Percentiles rank a stretch among this genome's conserved stretches.
Conservation (phyloP, 768 basidiomycete genomes). For the Candolleomyces efflorescens region DNA sequence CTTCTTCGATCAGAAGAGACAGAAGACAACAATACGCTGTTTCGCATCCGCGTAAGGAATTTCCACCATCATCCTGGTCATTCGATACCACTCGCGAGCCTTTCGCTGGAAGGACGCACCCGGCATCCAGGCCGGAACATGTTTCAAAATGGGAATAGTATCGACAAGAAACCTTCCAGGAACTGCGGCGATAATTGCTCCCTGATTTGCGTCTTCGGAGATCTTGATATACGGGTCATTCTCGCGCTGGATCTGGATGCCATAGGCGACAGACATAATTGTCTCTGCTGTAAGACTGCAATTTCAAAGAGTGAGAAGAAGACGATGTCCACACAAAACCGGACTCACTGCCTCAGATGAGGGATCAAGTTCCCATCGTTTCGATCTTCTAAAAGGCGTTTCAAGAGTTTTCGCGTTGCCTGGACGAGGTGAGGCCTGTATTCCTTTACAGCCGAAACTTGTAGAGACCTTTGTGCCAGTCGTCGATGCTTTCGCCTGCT, state of each 20-base stretch:
- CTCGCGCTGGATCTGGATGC: conserved; percentile 24
- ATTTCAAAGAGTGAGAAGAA: too few species aligned
- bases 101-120: conserved; percentile 31
- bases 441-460: too few species aligned
- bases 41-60: conserved; percentile 31
- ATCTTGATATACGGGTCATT: conserved; percentile 28
- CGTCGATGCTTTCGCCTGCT: conserved; percentile 18
- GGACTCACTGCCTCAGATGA: too few species aligned
- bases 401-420: too few species aligned
- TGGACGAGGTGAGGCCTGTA: too few species aligned
- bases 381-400: too few species aligned
- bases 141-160: conserved; percentile 21
- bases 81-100: conserved; percentile 34
- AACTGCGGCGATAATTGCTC: conserved; percentile 18
- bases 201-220: conserved; percentile 18
- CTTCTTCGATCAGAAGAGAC: too few species aligned
- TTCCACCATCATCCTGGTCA: conserved; percentile 28
- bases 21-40: conserved; percentile 27
- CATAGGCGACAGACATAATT: conserved; percentile 32
- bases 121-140: conserved; percentile 29
- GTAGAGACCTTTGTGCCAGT: conserved; percentile 10
- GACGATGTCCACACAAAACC: not conserved
- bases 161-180: conserved; percentile 30
- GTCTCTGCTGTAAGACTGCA: conserved; percentile 22
- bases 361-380: too few species aligned